Conservation (phyloP, 73 alveolate species). For the Stentor coeruleus region DNA sequence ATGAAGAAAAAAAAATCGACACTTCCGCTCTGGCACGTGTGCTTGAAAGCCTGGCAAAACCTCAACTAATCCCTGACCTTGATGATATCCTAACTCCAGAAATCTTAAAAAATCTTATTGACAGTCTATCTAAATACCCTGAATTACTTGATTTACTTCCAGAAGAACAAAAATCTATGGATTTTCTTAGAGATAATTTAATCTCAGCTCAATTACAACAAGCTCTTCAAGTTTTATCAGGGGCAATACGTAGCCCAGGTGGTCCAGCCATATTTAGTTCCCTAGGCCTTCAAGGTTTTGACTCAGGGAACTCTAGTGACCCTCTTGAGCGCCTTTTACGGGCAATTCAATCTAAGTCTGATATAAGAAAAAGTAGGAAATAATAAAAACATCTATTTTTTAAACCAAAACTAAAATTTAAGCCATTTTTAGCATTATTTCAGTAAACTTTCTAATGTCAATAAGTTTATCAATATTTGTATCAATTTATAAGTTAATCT, state of each 20-base stretch:
- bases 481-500: neutral
- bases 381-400: too few relatives aligned
- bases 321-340: neutral
- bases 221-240: constrained; percentile 41
- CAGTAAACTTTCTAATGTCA: neutral
- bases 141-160: constrained; percentile 43
- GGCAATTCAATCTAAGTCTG: neutral
- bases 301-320: neutral
- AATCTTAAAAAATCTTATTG: neutral
- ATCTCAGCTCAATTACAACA: constrained; percentile 53
- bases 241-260: constrained; percentile 47
- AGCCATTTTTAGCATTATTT: constrained; percentile 22
- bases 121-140: neutral
- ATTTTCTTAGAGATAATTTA: constrained; percentile 44
- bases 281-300: constrained; percentile 28
- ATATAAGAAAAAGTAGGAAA: neutral
- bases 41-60: neutral
- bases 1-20: neutral
- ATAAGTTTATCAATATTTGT: constrained; percentile 12
- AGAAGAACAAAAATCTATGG: constrained; percentile 51
- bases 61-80: neutral
- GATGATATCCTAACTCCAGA: constrained; percentile 14
- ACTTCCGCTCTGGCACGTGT: neutral
- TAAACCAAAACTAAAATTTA: too few relatives aligned
- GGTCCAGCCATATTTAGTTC: neutral